Conservation (phyloP, 148 eudicot genomes). For the Beta vulgaris region DNA sequence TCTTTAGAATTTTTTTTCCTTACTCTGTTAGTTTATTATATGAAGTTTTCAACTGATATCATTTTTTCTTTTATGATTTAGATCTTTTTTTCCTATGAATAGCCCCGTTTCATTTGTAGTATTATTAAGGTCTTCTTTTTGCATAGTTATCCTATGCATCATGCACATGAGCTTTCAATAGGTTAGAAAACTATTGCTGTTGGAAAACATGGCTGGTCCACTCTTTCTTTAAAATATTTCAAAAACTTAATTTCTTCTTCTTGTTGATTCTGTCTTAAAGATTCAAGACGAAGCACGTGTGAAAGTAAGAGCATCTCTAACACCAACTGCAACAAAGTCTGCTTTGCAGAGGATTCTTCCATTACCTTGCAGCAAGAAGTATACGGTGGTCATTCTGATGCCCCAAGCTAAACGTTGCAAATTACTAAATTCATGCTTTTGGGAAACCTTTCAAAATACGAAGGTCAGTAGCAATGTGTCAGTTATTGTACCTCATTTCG, state of each 20-base stretch:
- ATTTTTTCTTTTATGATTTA: no score
- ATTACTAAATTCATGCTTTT: constrained; percentile 38
- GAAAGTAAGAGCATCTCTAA: constrained; percentile 55
- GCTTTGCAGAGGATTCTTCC: constrained; percentile 74
- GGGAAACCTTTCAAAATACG: constrained; percentile 33
- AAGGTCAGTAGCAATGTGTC: constrained; percentile 46
- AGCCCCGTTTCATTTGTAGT: no score
- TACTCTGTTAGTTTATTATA: no score
- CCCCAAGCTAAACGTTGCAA: constrained; percentile 51
- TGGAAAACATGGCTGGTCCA: background rate
- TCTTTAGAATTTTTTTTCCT: no score
- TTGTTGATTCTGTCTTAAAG: constrained; percentile 34
- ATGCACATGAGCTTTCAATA: no score
- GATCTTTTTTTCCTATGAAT: no score
- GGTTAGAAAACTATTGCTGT: no score
- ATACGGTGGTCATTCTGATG: constrained; percentile 76
- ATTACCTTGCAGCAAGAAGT: constrained; percentile 80
- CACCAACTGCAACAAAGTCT: constrained; percentile 56
- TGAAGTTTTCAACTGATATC: no score
- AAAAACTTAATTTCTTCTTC: background rate
- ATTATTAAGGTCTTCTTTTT: no score
- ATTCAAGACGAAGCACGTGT: constrained; percentile 71
- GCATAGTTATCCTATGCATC: no score
- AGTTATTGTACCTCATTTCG: background rate
- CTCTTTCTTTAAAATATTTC: background rate